Evolutionary conservation across 148 eudicot species (phyloP).

Genomic region (Rhododendron williamsianum): DNA sequence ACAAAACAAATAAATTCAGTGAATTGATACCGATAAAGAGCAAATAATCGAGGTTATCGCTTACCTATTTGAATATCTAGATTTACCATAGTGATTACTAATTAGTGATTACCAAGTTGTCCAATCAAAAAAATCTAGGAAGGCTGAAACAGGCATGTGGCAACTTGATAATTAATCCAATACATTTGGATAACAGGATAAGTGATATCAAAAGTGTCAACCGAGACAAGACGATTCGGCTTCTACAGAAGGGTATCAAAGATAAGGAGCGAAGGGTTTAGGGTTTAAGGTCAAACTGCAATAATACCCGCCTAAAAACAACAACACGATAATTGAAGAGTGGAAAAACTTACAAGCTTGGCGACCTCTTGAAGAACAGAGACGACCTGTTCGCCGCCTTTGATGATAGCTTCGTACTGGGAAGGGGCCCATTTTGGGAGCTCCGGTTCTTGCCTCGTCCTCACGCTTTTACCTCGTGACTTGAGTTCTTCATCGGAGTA

Average conservation of each 20-base stretch:
- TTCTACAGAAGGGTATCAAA: not conserved
- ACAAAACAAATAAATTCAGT: not conserved
- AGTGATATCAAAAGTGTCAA: not conserved
- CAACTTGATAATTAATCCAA: too few species aligned
- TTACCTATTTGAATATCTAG: not conserved
- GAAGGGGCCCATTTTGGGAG: constrained; percentile 29
- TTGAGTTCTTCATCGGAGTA: constrained; percentile 34
- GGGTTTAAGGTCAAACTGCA: constrained; percentile 25
- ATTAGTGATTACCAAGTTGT: not conserved
- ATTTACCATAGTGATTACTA: not conserved
- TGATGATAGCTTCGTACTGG: constrained; percentile 68
- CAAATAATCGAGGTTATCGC: not conserved
- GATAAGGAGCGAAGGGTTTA: constrained; percentile 3
- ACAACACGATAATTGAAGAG: not conserved
- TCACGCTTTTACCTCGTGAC: constrained; percentile 4
- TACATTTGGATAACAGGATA: not conserved
- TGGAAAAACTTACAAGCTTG: constrained; percentile 47
- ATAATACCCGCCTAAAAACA: not conserved
- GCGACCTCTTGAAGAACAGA: constrained; percentile 88
- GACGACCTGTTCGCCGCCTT: constrained; percentile 89
- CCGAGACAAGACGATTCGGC: not conserved
- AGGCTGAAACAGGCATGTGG: not conserved
- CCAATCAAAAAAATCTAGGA: not conserved
- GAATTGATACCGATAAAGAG: not conserved
- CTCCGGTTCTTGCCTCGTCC: constrained; percentile 10